Conservation (phyloP, 108 stramenopile species). For the Cyclotella atomus region DNA sequence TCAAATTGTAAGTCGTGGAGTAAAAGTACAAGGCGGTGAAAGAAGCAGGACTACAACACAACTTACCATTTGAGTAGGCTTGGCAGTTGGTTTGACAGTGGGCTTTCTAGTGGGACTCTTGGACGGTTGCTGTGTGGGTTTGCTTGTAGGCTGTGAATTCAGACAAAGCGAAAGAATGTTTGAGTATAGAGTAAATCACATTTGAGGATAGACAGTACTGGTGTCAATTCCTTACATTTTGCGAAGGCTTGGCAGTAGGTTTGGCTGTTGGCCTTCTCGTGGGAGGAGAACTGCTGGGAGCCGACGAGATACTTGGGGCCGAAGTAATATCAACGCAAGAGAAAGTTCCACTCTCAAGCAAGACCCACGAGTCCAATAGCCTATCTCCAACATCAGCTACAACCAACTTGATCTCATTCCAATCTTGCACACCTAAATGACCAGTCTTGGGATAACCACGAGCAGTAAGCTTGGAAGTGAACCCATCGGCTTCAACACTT, state of each 20-base stretch:
- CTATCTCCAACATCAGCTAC: slow-evolving; percentile 41
- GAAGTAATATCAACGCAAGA: slow-evolving; percentile 37
- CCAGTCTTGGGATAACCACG: slow-evolving; percentile 7
- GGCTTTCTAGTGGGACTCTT: slow-evolving; percentile 1
- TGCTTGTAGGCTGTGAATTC: slow-evolving; percentile 3
- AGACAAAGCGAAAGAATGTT: background rate
- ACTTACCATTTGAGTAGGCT: background rate
- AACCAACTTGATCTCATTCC: slow-evolving; percentile 42
- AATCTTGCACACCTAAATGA: background rate
- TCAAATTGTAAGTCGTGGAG: too few relatives aligned
- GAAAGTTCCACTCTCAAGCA: slow-evolving; percentile 34
- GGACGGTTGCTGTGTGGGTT: background rate
- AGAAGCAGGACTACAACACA: slow-evolving; percentile 1
- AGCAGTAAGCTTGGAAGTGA: slow-evolving; percentile 42
- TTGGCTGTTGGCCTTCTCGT: background rate
- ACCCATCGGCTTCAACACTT: slow-evolving; percentile 42
- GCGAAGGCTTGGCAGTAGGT: slow-evolving; percentile 1
- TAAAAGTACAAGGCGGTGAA: too few relatives aligned
- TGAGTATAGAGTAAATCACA: background rate
- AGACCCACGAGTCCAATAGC: slow-evolving; percentile 43
- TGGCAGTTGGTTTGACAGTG: background rate
- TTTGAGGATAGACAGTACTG: background rate
- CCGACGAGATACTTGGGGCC: slow-evolving; percentile 13
- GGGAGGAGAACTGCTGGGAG: slow-evolving; percentile 1
- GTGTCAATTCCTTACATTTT: background rate